These are phyloP conservation scores for Cymbidium sinense DNA, from an alignment of 106 monocot species.

Conservation along the genomic window DNA sequence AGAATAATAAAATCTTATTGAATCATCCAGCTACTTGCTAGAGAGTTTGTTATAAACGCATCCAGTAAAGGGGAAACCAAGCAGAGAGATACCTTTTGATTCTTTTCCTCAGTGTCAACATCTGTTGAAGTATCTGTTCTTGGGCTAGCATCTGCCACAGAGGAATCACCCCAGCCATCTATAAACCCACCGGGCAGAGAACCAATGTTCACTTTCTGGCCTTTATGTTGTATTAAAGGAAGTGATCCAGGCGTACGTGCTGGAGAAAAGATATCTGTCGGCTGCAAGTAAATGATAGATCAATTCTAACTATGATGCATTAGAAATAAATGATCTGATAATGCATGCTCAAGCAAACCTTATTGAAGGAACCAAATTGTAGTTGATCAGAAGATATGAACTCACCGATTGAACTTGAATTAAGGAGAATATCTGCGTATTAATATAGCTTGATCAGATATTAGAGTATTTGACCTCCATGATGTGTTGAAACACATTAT, in stretches of 20 bases:
- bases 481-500: no score
- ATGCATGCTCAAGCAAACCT: constrained; percentile 18
- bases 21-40: no score
- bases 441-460: not conserved
- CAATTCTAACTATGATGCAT: constrained; percentile 7
- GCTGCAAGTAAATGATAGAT: constrained; percentile 20
- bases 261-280: constrained; percentile 9
- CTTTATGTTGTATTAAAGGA: constrained; percentile 24
- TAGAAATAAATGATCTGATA: not conserved
- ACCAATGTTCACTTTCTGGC: constrained; percentile 23
- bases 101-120: constrained; percentile 66
- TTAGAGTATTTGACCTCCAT: no score
- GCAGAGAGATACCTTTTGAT: constrained; percentile 33
- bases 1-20: no score
- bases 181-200: constrained; percentile 30
- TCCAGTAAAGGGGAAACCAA: no score
- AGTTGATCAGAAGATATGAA: constrained; percentile 21
- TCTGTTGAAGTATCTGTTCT: constrained; percentile 86
- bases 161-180: constrained; percentile 76
- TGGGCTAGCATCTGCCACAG: constrained; percentile 64
- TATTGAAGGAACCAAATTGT: constrained; percentile 25
- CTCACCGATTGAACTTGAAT: constrained; percentile 26
- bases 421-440: constrained; percentile 22
- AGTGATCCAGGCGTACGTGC: constrained; percentile 12
- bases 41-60: no score